phyloP scores from a whole-genome alignment of 1,139 yeast genomes.

The Meyerozyma guilliermondii region DNA sequence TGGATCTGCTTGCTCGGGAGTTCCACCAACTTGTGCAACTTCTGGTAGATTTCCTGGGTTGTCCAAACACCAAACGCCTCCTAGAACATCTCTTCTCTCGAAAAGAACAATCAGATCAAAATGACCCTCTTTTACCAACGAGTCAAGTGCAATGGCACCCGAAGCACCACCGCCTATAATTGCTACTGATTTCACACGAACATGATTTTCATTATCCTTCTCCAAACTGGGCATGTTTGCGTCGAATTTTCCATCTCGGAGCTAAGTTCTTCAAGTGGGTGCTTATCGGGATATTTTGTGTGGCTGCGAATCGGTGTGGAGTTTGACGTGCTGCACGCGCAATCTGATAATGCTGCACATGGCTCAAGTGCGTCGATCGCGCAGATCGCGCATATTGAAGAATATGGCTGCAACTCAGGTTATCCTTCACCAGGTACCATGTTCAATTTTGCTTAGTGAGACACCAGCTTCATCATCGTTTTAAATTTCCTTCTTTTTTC shows the following conservation, averaged over 20 bases:
- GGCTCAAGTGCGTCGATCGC: no score
- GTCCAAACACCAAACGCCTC: constrained; percentile 41
- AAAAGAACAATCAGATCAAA: constrained; percentile 33
- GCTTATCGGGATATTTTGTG: neutral
- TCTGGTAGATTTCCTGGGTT: constrained; percentile 2
- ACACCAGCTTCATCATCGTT: no score
- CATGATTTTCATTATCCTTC: neutral
- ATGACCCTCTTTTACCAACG: constrained; percentile 36
- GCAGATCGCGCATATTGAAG: no score
- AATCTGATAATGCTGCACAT: no score
- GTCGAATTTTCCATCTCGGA: neutral
- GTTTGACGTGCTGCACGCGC: no score
- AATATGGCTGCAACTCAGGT: no score
- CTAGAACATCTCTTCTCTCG: constrained; percentile 37
- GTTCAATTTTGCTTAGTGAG: no score
- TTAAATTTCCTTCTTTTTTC: no score
- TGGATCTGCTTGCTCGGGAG: constrained; percentile 20
- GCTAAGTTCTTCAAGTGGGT: neutral
- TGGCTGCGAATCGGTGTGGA: no score
- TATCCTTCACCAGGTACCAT: no score
- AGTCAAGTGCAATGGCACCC: constrained; percentile 46
- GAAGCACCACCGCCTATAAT: constrained; percentile 51
- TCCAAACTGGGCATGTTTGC: neutral
- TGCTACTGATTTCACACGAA: constrained; percentile 17
- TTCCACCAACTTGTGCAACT: constrained; percentile 19